These are phyloP conservation scores for Linnemannia zychae DNA, from an alignment of 192 early-diverging fungal species.

Conservation along the genomic window DNA sequence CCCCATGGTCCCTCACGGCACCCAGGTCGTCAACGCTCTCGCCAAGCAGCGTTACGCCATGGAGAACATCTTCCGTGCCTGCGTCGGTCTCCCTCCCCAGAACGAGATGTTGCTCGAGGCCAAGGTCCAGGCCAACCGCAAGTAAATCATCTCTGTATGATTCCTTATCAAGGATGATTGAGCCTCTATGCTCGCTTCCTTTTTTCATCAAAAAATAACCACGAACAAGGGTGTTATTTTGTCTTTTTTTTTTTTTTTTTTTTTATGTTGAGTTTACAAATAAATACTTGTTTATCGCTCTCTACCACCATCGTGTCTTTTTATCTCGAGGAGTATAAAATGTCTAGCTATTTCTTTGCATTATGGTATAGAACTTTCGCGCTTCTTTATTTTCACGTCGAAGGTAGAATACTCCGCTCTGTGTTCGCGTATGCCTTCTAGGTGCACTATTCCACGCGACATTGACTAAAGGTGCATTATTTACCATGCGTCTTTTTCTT, in stretches of 20 bases:
- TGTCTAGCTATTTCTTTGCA: too few relatives aligned
- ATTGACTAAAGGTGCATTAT: background rate
- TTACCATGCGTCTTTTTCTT: background rate
- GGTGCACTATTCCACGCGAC: background rate
- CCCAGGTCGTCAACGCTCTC: constrained; percentile 96
- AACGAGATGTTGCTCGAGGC: constrained; percentile 98
- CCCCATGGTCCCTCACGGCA: constrained; percentile 91
- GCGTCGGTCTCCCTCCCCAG: constrained; percentile 94
- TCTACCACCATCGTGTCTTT: background rate
- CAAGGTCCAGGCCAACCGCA: constrained; percentile 67
- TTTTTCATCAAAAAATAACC: constrained; percentile 7
- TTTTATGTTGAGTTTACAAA: background rate
- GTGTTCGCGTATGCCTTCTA: too few relatives aligned
- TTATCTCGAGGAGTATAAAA: too few relatives aligned
- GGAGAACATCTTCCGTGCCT: constrained; percentile 98
- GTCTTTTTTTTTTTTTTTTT: background rate
- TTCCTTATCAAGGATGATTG: background rate
- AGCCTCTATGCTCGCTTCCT: background rate
- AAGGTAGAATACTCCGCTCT: too few relatives aligned
- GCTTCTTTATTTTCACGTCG: too few relatives aligned
- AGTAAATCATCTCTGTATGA: constrained; percentile 20
- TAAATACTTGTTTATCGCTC: background rate
- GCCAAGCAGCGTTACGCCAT: constrained; percentile 95
- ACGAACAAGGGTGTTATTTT: constrained; percentile 1
- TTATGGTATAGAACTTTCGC: too few relatives aligned